Evolutionary conservation across 2,329 filamentous ascomycete species (phyloP), one percentile per base, ranked within the genome.

Genomic region (Penicillium occitanis): DNA sequence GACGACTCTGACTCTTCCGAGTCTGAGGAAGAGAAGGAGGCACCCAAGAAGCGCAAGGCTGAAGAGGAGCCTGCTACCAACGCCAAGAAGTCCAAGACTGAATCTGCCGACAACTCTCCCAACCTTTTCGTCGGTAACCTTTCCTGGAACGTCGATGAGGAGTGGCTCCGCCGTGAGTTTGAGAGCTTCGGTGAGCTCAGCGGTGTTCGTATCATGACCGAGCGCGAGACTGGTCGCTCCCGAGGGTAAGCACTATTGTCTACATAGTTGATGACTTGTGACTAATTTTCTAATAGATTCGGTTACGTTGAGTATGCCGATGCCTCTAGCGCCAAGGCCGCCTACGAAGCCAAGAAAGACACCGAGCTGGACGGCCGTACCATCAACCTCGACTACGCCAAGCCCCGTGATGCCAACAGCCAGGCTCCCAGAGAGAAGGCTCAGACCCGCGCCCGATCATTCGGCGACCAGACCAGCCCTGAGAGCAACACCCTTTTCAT

Each of bases 111-210:
- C 69, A 75, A 73, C 30, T 76, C 75, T 37, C 69, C 75, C 71
- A 96, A 93, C 74, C 88, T 97, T 63, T 97, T 96, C 79, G 88
- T 93, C 70, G 93, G 93, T 72, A 94, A 92, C 84, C 85, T 97
- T 70, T 92, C 91, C 80, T 97, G 93, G 93, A 91, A 89, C 76
- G 84, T 97, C 63, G 91, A 96, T 72, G 93, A 97, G 79, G 88
- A 93, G 70, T 87, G 87, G 81, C 88, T 97, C 70, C 85, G 86
- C 71, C 86, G 90, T 73, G 90, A 94, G 78, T 97, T 97, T 82
- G 87, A 93, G 83, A 81, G 86, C 69, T 94, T 90, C 74, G 90
- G 89, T 69, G 90, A 90, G 74, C 84, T 96, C 65, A 81, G 83
- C 70, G 86, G 87, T 73, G 90, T 89, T 70, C 90, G 92, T 73